Percentiles rank a stretch among this genome's conserved stretches.
These are phyloP conservation scores for Microdochium nivale DNA, from an alignment of 2,329 filamentous ascomycete genomes.

Conservation along the genomic window DNA sequence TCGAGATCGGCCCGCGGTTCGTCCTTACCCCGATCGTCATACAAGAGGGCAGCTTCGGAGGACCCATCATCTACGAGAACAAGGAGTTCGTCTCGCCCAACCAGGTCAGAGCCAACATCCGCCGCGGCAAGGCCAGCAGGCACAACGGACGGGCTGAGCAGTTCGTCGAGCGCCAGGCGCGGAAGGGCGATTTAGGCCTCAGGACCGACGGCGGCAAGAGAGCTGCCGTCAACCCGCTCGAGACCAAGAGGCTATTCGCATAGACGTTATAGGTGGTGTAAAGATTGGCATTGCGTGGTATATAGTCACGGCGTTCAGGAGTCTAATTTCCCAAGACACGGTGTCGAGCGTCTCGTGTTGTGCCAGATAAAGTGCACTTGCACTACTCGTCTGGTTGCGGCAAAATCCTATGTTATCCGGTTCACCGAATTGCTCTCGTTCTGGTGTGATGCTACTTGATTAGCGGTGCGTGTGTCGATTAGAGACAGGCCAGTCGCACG, in stretches of 20 bases:
- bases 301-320: not conserved
- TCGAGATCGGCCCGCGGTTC: conserved; percentile 91
- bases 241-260: conserved; percentile 68
- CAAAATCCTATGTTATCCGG: too few relatives aligned
- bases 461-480: too few relatives aligned
- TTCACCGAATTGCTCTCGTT: too few relatives aligned
- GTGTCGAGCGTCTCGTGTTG: not conserved
- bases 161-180: conserved; percentile 61
- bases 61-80: conserved; percentile 96
- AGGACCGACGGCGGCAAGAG: conserved; percentile 55
- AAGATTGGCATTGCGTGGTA: not conserved
- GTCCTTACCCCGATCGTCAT: conserved; percentile 93
- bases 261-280: conserved; percentile 27
- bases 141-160: conserved; percentile 73
- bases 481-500: too few relatives aligned
- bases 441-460: too few relatives aligned
- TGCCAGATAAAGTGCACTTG: not conserved
- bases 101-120: conserved; percentile 77
- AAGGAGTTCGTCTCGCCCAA: conserved; percentile 96
- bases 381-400: not conserved
- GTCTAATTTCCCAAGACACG: not conserved
- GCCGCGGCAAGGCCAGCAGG: conserved; percentile 64
- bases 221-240: conserved; percentile 60
- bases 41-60: conserved; percentile 88
- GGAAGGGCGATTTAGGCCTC: conserved; percentile 70